A percentile compares a stretch with the other conserved stretches of the same genome.
Evolutionary conservation across 1,284 basidiomycete genomes (phyloP).

Genomic region (Farysia itapuensis): DNA sequence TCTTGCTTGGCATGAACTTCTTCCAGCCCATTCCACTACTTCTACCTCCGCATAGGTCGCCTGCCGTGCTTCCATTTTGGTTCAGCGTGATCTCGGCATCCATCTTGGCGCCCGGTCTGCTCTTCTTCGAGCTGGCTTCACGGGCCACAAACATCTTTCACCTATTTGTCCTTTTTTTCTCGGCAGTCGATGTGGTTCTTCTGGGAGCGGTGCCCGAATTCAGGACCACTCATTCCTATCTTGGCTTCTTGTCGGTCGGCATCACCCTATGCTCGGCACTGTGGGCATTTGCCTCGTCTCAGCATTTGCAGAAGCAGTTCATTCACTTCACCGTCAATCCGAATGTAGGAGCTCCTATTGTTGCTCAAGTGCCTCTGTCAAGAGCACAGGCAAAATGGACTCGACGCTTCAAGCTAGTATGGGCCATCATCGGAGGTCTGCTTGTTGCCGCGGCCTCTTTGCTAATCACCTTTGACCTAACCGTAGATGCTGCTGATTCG

Average conservation of each 20-base stretch:
- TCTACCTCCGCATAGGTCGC: conserved; percentile 32
- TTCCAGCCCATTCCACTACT: conserved; percentile 37
- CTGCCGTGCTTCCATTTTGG: conserved; percentile 37
- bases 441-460: conserved; percentile 9
- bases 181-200: conserved; percentile 15
- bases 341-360: conserved; percentile 23
- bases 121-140: conserved; percentile 45
- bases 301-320: conserved; percentile 16
- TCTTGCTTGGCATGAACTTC: conserved; percentile 33
- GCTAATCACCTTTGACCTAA: conserved; percentile 39
- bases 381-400: conserved; percentile 33
- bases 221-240: conserved; percentile 29
- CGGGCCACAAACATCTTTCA: conserved; percentile 37
- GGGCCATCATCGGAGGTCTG: conserved; percentile 27
- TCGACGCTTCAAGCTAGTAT: conserved; percentile 32
- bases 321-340: conserved; percentile 28
- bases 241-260: conserved; percentile 16
- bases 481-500: conserved; percentile 38
- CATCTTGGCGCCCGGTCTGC: conserved; percentile 30
- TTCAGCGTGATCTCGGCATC: conserved; percentile 30
- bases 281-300: conserved; percentile 27
- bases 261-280: conserved; percentile 26
- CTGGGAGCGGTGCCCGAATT: conserved; percentile 26
- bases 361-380: conserved; percentile 23
- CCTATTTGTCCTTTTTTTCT: conserved; percentile 21